phyloP scores from a whole-genome alignment of 805 yeast species.

The Wickerhamiella australiensis region DNA sequence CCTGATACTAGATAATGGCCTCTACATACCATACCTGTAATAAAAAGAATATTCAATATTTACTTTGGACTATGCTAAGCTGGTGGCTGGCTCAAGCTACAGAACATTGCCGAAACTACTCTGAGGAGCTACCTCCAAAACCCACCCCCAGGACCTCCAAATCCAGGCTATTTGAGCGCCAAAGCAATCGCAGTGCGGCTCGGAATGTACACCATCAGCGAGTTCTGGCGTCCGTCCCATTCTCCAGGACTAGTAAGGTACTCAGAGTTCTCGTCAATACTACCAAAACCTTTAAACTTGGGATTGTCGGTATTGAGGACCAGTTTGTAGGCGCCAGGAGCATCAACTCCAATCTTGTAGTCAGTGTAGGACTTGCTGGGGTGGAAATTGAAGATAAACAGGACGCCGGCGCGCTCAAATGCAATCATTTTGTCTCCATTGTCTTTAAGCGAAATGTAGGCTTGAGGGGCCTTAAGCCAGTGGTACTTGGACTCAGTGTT shows the following conservation, averaged over 20 bases:
- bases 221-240: slow-evolving; percentile 75
- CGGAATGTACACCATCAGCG: slow-evolving; percentile 71
- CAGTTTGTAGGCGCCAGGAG: slow-evolving; percentile 60
- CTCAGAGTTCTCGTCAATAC: slow-evolving; percentile 45
- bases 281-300: slow-evolving; percentile 68
- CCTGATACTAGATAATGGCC: too few relatives aligned
- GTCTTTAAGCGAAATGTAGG: slow-evolving; percentile 77
- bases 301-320: slow-evolving; percentile 62
- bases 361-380: slow-evolving; percentile 73
- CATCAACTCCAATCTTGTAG: slow-evolving; percentile 82
- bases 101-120: too few relatives aligned
- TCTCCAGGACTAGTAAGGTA: slow-evolving; percentile 59
- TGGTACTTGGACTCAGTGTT: slow-evolving; percentile 54
- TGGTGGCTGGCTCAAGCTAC: too few relatives aligned
- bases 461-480: slow-evolving; percentile 63
- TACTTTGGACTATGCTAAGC: too few relatives aligned
- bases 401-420: slow-evolving; percentile 73
- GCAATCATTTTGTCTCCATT: slow-evolving; percentile 81
- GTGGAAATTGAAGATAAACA: slow-evolving; percentile 84
- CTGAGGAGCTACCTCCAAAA: too few relatives aligned
- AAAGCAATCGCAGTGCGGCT: slow-evolving; percentile 54
- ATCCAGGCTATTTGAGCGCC: slow-evolving; percentile 28
- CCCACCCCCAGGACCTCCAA: too few relatives aligned
- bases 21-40: too few relatives aligned
- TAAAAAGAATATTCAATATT: too few relatives aligned